phyloP scores from a whole-genome alignment of 148 eudicot species.

The Chenopodium formosanum region DNA sequence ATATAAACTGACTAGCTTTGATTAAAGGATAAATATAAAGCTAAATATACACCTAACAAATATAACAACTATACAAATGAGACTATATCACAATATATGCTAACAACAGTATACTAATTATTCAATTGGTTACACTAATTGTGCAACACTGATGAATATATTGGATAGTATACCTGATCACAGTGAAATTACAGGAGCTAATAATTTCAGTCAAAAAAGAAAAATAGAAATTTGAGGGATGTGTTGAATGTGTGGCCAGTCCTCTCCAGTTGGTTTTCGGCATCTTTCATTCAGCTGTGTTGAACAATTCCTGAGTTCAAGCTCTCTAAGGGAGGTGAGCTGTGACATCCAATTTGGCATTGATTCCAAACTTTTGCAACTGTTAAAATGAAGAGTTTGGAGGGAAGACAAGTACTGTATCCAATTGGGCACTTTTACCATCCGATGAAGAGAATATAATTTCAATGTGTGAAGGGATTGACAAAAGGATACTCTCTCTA shows the following conservation, averaged over 20 bases:
- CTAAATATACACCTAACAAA: no score
- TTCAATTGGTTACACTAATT: no score
- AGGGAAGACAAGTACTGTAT: constrained; percentile 9
- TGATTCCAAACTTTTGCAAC: not conserved
- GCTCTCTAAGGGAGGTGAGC: constrained; percentile 8
- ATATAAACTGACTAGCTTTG: no score
- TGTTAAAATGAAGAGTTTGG: not conserved
- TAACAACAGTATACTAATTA: no score
- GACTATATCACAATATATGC: no score
- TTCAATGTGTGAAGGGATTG: constrained; percentile 6
- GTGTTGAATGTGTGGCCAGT: constrained; percentile 11
- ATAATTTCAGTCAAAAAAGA: no score
- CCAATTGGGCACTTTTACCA: constrained; percentile 7
- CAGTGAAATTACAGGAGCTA: not conserved
- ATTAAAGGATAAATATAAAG: no score
- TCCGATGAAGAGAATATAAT: not conserved
- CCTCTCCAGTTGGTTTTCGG: not conserved
- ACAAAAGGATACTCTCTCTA: not conserved
- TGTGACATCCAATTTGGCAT: constrained; percentile 17
- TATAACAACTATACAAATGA: no score
- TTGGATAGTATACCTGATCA: no score
- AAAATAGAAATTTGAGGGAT: not conserved
- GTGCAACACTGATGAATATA: no score
- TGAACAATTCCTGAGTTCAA: not conserved
- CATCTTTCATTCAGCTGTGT: not conserved